Evolutionary conservation across 73 alveolate species (phyloP).

Genomic region (Halteria grandinella): DNA sequence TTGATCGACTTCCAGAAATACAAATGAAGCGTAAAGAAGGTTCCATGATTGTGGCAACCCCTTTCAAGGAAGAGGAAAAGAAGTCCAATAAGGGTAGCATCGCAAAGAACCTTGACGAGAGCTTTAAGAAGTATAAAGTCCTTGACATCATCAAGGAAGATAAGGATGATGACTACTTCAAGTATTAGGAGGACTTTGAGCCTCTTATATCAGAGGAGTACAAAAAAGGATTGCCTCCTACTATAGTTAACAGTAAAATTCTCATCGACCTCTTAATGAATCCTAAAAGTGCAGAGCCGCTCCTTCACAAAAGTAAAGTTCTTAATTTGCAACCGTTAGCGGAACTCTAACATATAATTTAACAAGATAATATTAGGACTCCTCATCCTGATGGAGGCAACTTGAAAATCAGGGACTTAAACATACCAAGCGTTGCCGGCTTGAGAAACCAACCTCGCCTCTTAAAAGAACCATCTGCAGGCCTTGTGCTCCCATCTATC

Average conservation of each 20-base stretch:
- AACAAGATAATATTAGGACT: neutral
- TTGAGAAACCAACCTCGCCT: neutral
- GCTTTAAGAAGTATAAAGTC: conserved; percentile 19
- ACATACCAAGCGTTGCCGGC: neutral
- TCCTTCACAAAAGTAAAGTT: conserved; percentile 23
- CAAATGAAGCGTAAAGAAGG: neutral
- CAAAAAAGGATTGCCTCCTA: too few species aligned
- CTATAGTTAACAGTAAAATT: too few species aligned
- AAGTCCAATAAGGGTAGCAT: conserved; percentile 21
- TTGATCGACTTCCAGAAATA: neutral
- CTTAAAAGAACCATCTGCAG: neutral
- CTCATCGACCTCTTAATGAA: neutral
- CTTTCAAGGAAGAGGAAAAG: conserved; percentile 12
- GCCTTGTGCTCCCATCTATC: neutral
- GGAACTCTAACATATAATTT: too few species aligned
- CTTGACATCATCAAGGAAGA: conserved; percentile 19
- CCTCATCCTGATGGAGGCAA: neutral
- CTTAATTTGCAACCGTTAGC: too few species aligned
- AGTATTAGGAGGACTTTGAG: conserved; percentile 16
- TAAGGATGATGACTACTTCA: conserved; percentile 3
- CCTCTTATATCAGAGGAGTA: neutral
- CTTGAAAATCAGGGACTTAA: neutral
- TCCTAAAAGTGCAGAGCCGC: conserved; percentile 33
- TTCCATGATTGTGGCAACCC: neutral
- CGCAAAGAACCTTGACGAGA: neutral